These are phyloP conservation scores for Pseudocercospora eumusae DNA, from an alignment of 2,329 filamentous ascomycete genomes.

Conservation along the genomic window DNA sequence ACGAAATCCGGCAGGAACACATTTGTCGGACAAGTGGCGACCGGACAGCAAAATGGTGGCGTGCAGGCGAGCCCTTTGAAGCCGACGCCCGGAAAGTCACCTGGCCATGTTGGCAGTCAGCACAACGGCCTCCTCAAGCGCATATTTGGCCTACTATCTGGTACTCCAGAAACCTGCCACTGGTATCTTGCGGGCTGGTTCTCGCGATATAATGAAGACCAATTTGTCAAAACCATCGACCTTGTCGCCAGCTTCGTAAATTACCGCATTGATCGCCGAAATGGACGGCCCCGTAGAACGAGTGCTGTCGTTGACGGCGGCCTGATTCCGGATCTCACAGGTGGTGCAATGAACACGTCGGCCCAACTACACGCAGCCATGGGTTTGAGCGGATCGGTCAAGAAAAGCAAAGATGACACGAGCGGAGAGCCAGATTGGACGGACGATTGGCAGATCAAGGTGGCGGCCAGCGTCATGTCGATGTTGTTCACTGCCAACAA, in stretches of 20 bases:
- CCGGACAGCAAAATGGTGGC: conserved; percentile 25
- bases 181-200: conserved; percentile 78
- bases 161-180: conserved; percentile 73
- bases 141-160: conserved; percentile 75
- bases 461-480: conserved; percentile 76
- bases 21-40: conserved; percentile 18
- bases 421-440: conserved; percentile 62
- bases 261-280: conserved; percentile 72
- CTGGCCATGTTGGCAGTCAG: conserved; percentile 56
- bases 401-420: conserved; percentile 55
- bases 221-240: conserved; percentile 74
- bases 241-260: conserved; percentile 76
- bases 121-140: conserved; percentile 85
- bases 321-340: conserved; percentile 71
- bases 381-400: conserved; percentile 52
- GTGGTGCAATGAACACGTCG: conserved; percentile 61
- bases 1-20: conserved; percentile 13
- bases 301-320: conserved; percentile 61
- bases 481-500: conserved; percentile 82
- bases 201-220: conserved; percentile 64
- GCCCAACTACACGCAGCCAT: conserved; percentile 79
- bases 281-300: conserved; percentile 64
- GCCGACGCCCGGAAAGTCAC: conserved; percentile 33
- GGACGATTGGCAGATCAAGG: conserved; percentile 88
- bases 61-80: conserved; percentile 24